Evolutionary conservation across 2,329 filamentous ascomycete species (phyloP), one percentile per base, ranked within the genome.

Genomic region (Chaetomium sp.): DNA sequence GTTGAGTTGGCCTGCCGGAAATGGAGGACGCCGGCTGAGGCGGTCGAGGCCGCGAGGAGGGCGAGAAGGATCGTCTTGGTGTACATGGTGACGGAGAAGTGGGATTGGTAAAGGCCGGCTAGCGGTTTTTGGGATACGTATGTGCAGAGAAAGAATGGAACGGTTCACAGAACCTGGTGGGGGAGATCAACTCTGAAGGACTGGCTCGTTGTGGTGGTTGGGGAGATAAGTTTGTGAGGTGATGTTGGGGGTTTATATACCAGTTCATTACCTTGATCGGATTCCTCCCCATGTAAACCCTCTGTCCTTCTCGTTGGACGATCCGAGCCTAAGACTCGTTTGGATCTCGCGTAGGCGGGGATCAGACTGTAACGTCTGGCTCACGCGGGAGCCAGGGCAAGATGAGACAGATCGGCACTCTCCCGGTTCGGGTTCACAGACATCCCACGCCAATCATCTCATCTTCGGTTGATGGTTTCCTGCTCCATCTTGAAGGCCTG

Each of bases 111-210:
- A 70, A 67, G 65, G 68, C 69, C 69, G 69, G 65, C 67, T 71
- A 21, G 70, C 69, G 70, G 70, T 65, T 57, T 35, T 47, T 7
- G 25, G 35, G 29, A 25, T 3, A 38, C 55, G 56, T 62, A 64
- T 57, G 21, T 49, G n/a, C 27, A 27, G 35, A 62, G 38, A 56
- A 71, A 62, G 67, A 69, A 66, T 68, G 69, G 19, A 72, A 69
- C 63, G 70, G 70, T 70, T 72, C 69, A 69, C 68, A 66, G 69
- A 72, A 71, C 69, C 68, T 67, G 65, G n/a, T n/a, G 9, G 9
- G 25, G 27, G 68, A 69, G 68, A 68, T 70, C 66, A 69, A 72
- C 69, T 69, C 69, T 59, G 64, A 69, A 65, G 45, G 64, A 56
- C 51, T 58, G 57, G 64, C 53, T 63, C 25, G 55, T 33, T 55